phyloP scores from a whole-genome alignment of 768 basidiomycete species.

The Rickenella mellea region DNA sequence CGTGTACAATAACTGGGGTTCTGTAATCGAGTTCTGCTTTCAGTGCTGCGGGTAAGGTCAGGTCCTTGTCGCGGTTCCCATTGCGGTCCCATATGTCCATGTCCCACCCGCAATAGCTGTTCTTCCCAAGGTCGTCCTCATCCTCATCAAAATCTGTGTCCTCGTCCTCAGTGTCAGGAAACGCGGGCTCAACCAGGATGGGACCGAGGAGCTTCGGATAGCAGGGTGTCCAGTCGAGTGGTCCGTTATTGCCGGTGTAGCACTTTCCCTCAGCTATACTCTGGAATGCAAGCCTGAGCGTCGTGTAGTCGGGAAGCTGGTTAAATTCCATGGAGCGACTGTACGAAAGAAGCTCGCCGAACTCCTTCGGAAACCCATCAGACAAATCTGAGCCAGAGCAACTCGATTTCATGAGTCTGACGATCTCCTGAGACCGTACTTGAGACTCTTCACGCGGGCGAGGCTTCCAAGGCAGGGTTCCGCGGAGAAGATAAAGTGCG shows the following conservation, averaged over 20 bases:
- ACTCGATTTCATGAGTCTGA: no score
- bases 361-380: slow-evolving; percentile 14
- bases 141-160: slow-evolving; percentile 7
- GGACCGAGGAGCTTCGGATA: slow-evolving; percentile 6
- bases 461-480: slow-evolving; percentile 1
- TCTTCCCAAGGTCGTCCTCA: slow-evolving; percentile 5
- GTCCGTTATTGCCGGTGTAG: slow-evolving; percentile 9
- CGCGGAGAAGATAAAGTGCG: not conserved
- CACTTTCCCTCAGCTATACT: no score
- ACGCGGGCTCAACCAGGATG: slow-evolving; percentile 7
- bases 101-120: slow-evolving; percentile 13
- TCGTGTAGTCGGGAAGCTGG: slow-evolving; percentile 15
- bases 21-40: slow-evolving; percentile 9
- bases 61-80: slow-evolving; percentile 10
- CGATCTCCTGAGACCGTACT: slow-evolving; percentile 11
- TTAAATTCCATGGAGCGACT: slow-evolving; percentile 15
- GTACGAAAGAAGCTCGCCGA: no score
- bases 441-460: slow-evolving; percentile 8
- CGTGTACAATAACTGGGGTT: slow-evolving; percentile 10
- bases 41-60: slow-evolving; percentile 10
- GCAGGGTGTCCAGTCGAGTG: slow-evolving; percentile 14
- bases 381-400: slow-evolving; percentile 11
- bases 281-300: slow-evolving; percentile 8
- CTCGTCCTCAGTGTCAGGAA: slow-evolving; percentile 10
- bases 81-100: slow-evolving; percentile 12